These are phyloP conservation scores for Tolypocladium ovalisporum DNA, from an alignment of 2,329 filamentous ascomycete species.

Conservation along the genomic window DNA sequence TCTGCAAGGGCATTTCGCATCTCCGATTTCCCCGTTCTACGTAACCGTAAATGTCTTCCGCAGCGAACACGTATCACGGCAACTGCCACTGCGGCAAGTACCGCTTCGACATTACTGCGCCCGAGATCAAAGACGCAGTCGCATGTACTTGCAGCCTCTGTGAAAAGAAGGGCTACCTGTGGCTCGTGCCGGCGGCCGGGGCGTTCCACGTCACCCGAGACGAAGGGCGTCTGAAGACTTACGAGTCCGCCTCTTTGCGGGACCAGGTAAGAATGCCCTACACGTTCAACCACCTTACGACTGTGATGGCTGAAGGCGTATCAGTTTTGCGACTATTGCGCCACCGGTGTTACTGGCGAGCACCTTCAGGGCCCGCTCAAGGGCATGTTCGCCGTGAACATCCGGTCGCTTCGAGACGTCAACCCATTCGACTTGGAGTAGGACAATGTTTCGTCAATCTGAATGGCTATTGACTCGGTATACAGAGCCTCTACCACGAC, in stretches of 20 bases:
- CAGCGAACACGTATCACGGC: slow-evolving; percentile 4
- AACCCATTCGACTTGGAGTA: slow-evolving; percentile 14
- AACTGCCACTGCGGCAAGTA: slow-evolving; percentile 20
- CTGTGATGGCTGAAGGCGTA: not conserved
- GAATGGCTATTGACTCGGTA: not conserved
- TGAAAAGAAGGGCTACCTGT: slow-evolving; percentile 16
- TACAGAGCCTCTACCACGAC: not conserved
- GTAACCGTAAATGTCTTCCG: not conserved
- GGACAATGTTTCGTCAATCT: not conserved
- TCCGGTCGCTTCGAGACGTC: slow-evolving; percentile 10
- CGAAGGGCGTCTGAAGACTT: slow-evolving; percentile 1
- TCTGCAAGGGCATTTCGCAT: not conserved
- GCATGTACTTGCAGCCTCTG: slow-evolving; percentile 16
- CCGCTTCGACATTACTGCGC: slow-evolving; percentile 11
- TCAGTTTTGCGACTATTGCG: slow-evolving; percentile 17
- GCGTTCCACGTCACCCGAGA: slow-evolving; percentile 5
- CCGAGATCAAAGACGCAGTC: slow-evolving; percentile 2
- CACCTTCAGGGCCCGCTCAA: slow-evolving; percentile 11
- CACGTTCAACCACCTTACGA: not conserved
- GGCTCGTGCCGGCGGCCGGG: slow-evolving; percentile 7
- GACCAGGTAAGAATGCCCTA: not conserved
- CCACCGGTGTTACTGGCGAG: slow-evolving; percentile 12
- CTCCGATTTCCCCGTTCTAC: not conserved
- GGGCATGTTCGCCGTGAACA: slow-evolving; percentile 12
- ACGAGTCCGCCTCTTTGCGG: not conserved